Evolutionary conservation across 176 grass and related monocot species (phyloP), one percentile per base, ranked within the genome.

Genomic region (Musa itinerans): DNA sequence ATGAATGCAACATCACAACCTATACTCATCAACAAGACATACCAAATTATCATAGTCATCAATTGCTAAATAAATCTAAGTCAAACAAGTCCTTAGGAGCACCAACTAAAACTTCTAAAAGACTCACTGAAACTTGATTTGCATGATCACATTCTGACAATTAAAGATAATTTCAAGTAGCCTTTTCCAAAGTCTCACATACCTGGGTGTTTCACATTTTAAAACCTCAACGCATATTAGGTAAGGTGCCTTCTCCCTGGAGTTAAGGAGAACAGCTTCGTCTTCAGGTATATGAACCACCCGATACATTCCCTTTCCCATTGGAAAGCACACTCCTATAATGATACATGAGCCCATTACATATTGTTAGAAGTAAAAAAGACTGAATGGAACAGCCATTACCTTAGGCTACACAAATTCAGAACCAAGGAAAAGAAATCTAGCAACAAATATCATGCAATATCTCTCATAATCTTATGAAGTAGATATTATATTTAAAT

Each of bases 201-300:
- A 99, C 95, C 91, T 92, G 74, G 81, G 83, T 56, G 78, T 52
- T 82, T 99, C 95, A 84, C 82, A 91, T 94, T 99, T 99, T 63
- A 99, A 82, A 85, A 99, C 95, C 85, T 99, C 95, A 77, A 94
- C 88, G 11, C 95, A 99, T 83, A 99, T 94, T 78, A 99, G 95
- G 89, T 89, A 99, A 76, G 95, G 95, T 82, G 95, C 95, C 65
- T 99, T 99, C 73, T 99, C 95, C 79, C 95, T 94, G 53, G 95
- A 99, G 74, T 99, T 99, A 13, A 99, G 79, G 84, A 99, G 95
- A 84, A 99, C 85, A 74, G 83, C 82, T 53, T 99, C 95, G 43
- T 99, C 95, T 83, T 94, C 86, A 74, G 90, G 95, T 89, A 99
- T 89, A 83, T 94, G 88, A 84, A 99, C 83, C 59, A 99, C 90